Conservation (phyloP, 2,329 filamentous ascomycete genomes). For the Pleurostoma richardsiae region DNA sequence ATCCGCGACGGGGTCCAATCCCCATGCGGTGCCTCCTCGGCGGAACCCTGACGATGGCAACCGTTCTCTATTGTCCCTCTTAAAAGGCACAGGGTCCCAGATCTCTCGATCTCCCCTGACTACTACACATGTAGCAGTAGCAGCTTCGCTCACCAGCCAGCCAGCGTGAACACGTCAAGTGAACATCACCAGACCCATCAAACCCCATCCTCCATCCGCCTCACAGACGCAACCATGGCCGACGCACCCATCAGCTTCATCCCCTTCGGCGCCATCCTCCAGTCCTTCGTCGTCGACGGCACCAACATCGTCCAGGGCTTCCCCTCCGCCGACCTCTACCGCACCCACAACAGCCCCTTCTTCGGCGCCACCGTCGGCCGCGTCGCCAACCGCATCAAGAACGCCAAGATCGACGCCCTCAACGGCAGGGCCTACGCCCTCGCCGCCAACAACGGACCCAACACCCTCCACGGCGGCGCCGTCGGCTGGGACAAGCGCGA, state of each 20-base stretch:
- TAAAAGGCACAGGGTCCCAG: neutral
- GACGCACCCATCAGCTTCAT: constrained; percentile 59
- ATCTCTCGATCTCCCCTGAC: neutral
- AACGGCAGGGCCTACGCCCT: constrained; percentile 69
- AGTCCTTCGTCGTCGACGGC: constrained; percentile 72
- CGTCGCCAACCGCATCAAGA: constrained; percentile 73
- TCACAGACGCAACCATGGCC: constrained; percentile 24
- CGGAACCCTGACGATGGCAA: neutral
- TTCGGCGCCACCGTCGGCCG: constrained; percentile 94
- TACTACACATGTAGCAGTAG: neutral
- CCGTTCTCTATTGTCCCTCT: neutral
- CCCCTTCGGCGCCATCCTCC: constrained; percentile 72
- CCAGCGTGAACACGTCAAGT: neutral
- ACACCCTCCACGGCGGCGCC: constrained; percentile 68
- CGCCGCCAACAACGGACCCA: constrained; percentile 69
- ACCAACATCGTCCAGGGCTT: constrained; percentile 89
- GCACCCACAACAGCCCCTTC: constrained; percentile 67
- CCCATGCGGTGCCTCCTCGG: neutral
- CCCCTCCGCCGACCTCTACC: constrained; percentile 69
- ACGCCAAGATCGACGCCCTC: constrained; percentile 64
- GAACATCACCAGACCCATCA: neutral
- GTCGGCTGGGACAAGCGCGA: constrained; percentile 77
- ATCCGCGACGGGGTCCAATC: neutral
- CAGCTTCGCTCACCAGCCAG: neutral
- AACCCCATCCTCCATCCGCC: neutral